phyloP scores from a whole-genome alignment of 75 land plant species.

The Isoetes taiwanensis region DNA sequence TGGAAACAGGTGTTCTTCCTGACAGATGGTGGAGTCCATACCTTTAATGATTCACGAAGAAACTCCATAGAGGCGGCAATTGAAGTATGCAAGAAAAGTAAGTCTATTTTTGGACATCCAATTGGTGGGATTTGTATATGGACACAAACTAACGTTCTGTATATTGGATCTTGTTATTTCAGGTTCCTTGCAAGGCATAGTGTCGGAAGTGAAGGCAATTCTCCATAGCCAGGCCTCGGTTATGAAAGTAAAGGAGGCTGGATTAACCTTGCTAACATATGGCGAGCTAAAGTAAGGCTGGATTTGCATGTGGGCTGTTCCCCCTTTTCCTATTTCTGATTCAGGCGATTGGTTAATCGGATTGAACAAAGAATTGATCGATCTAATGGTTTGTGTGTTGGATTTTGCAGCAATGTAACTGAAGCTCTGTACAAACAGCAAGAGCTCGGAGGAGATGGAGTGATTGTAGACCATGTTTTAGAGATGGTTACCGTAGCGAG shows the following conservation, averaged over 20 bases:
- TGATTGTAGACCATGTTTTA: conserved; percentile 73
- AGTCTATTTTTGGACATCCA: neutral
- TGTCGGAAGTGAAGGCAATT: conserved; percentile 64
- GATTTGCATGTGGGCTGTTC: too few species aligned
- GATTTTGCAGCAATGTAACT: conserved; percentile 48
- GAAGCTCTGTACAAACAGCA: conserved; percentile 72
- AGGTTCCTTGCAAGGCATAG: conserved; percentile 66
- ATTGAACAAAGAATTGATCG: too few species aligned
- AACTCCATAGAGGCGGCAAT: conserved; percentile 73
- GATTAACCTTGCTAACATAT: conserved; percentile 55
- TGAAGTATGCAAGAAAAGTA: conserved; percentile 36
- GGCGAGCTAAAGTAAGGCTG: conserved; percentile 85
- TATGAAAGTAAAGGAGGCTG: conserved; percentile 36
- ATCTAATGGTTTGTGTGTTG: neutral
- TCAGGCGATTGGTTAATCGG: too few species aligned
- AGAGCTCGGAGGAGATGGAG: conserved; percentile 62
- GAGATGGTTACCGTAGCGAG: conserved; percentile 34
- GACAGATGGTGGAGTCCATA: conserved; percentile 54
- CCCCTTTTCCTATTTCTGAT: too few species aligned
- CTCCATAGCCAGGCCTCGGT: conserved; percentile 41
- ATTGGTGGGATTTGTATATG: neutral
- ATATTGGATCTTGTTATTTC: neutral
- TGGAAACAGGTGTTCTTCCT: conserved; percentile 86
- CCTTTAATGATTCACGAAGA: conserved; percentile 44
- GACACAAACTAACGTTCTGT: neutral